Base-by-base conservation (phyloP, 257 asterid genomes). In the Fraxinus americana region DNA sequence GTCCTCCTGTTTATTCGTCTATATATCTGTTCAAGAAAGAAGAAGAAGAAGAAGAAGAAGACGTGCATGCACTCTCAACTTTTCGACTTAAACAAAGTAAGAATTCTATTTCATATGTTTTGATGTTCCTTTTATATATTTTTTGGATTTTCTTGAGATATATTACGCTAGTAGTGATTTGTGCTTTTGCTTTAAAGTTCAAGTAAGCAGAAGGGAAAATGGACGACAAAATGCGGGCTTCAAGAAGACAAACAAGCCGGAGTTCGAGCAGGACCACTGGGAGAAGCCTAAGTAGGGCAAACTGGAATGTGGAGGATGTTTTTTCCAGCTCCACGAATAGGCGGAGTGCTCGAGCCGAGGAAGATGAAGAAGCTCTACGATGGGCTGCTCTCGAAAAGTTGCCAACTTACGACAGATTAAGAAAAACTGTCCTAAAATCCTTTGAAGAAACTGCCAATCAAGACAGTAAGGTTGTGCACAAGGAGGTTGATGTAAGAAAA, bases 331-430 rank as follows among this genome's bases (percentile, higher is more conserved):
- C 84, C 70, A 48, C 82, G 27, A 34, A 75, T 19, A 74, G 91
- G 77, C 83, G 82, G 29, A 90, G 94, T 78, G 77, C 35, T 10
- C 84, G 87, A 2, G 94, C 85, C 0, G 92, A 82, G 72, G 98
- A 90, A 8, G 99, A 94, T 29, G 99, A 94, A 54, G 99, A 92
- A 59, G 96, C 98, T 16, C 82, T 94, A 25, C 70, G 88, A 54
- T 94, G 98, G 99, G 99, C 98, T 1, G 98, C 98, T 19, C 63
- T 94, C 11, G 98, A 94, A 76, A 94, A 89, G 83, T 81, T 94
- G 1, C 98, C 98, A 0, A 94, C 98, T 1, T 92, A 91, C 52
- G 94, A 94, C 39, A 76, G 98, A 35, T 74, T 94, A 82, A 81
- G 98, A 50, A 91, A 83, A 67, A 89, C 96, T 0, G 90, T 94